Evolutionary conservation across 2,329 filamentous ascomycete genomes (phyloP), one percentile per base, ranked within the genome.

Genomic region (Penicillium psychrosexuale): DNA sequence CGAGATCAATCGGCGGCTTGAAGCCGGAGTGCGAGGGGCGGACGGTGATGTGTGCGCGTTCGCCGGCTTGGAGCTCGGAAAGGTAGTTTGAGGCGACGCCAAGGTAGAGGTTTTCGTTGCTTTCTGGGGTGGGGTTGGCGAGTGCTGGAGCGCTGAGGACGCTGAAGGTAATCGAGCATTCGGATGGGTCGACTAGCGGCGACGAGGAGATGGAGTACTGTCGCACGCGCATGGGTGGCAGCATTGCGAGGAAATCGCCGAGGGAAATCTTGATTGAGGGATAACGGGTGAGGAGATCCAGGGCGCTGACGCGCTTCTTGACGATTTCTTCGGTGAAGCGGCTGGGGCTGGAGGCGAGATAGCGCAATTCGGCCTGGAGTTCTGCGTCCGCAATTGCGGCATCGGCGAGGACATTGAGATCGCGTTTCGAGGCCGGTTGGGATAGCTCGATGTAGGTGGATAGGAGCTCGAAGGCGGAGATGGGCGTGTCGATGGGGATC

Each of bases 181-280:
- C 77, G 11, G 73, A 75, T 0, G 82, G 77, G 58, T 86, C 80
- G 58, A 76, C 77, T 0, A 90, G 77, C 0, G 88, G 87, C 0
- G 88, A 90, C 0, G 88, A 91, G 0, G 88, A 91, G 66, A 92
- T 90, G 31, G 85, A 89, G 76, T 91, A 91, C 69, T 90, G 86
- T n/a, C 88, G 82, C 37, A 89, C 80, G 28, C 88, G 84, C 85
- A 94, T 89, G 0, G 89, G 86, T 1, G 88, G 87, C 0, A 91
- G 80, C 79, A 91, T 86, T 33, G 80, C 78, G 8, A 94, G 78
- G 75, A 88, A 93, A 17, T 82, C 74, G 3, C 80, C 80, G 24
- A 94, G 80, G 0, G 88, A 80, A 0, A 93, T 71, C 3, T 81
- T 72, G 31, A 89, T 77, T 0, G 77, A 72, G 0, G 82, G 78